A percentile compares a stretch with the other conserved stretches of the same genome.
phyloP scores from a whole-genome alignment of 768 basidiomycete genomes.

The Lactarius psammicola region DNA sequence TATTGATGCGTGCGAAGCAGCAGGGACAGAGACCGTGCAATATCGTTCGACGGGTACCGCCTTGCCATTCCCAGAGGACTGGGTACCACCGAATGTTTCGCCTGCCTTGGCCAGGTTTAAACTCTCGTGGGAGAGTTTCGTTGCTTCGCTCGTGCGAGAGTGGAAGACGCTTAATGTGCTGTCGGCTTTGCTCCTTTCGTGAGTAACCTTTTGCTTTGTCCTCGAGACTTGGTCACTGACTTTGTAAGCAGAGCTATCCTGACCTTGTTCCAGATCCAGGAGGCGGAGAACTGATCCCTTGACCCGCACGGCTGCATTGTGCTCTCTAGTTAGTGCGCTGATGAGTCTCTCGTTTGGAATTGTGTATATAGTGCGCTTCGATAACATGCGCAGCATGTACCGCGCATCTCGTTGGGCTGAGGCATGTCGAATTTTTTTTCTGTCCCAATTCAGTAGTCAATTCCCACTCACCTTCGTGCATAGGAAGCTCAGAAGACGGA shows the following conservation, averaged over 20 bases:
- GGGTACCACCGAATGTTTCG: constrained; percentile 49
- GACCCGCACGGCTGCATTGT: constrained; percentile 57
- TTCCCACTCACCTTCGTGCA: constrained; percentile 4
- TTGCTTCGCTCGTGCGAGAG: constrained; percentile 65
- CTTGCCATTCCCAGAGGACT: constrained; percentile 39
- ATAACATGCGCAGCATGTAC: constrained; percentile 69
- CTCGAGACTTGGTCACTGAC: constrained; percentile 7
- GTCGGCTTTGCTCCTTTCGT: constrained; percentile 51
- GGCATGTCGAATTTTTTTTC: constrained; percentile 40
- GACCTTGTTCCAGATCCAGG: constrained; percentile 58
- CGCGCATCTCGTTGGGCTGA: constrained; percentile 73
- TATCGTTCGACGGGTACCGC: neutral
- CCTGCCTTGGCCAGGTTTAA: constrained; percentile 66
- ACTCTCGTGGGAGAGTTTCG: constrained; percentile 65
- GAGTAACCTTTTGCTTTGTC: neutral
- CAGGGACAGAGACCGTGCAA: neutral
- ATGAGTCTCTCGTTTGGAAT: constrained; percentile 75
- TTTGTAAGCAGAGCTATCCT: constrained; percentile 56
- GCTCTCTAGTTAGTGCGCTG: constrained; percentile 64
- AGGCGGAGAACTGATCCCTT: constrained; percentile 58
- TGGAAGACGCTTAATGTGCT: constrained; percentile 79
- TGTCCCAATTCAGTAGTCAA: neutral
- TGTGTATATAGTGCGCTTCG: constrained; percentile 69
- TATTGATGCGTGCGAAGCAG: constrained; percentile 35
- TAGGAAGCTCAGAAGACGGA: constrained; percentile 59